Base-by-base conservation (phyloP, 1,139 yeast genomes). In the Schizosaccharomyces versatilis region DNA sequence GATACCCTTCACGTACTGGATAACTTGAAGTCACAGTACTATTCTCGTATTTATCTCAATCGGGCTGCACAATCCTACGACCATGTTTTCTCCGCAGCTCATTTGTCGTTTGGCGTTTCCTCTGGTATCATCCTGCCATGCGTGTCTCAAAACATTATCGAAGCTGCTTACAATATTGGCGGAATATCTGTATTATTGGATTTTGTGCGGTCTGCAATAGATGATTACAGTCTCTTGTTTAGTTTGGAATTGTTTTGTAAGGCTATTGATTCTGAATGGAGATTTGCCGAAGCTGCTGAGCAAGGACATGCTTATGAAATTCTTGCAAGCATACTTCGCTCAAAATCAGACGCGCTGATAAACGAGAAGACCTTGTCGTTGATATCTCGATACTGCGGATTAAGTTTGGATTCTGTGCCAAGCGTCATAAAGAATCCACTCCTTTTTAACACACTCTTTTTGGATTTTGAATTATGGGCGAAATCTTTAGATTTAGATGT, bases 381-480 rank as follows among this genome's bases (percentile, higher is more conserved):
- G 14, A 44, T 44, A 10, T 19, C 49, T 9, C 32, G 9, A 17
- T 19, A 24, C 8, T 17, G 38, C 9, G 49, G 49, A 3, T 5
- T 24, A 24, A 24, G 32, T 24, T 24, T 24, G 32, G 32, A 24
- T 5, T 5, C 32, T 24, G 32, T 24, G 32, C 32, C 32, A 24
- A 24, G 32, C 32, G 38, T 44, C 14, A 32, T 77, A 3, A 65
- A 64, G n/a, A 73, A 75, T 57, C 68, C 69, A 1, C 57, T 65
- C 1, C 79, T 77, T 0, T 77, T 75, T 59, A 68, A 71, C 38
- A 61, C 68, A 7, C 58, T 77, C 40, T 64, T 77, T 2, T 64
- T 73, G 2, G 78, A 77, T 60, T 71, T 74, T 59, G 75, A 74
- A 40, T 64, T 77, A 7, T 77, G 81, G 81, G 19, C 49, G 14